A percentile compares a stretch with the other conserved stretches of the same genome.
Conservation (phyloP, 345 rosid genomes). For the Brassica carinata region DNA sequence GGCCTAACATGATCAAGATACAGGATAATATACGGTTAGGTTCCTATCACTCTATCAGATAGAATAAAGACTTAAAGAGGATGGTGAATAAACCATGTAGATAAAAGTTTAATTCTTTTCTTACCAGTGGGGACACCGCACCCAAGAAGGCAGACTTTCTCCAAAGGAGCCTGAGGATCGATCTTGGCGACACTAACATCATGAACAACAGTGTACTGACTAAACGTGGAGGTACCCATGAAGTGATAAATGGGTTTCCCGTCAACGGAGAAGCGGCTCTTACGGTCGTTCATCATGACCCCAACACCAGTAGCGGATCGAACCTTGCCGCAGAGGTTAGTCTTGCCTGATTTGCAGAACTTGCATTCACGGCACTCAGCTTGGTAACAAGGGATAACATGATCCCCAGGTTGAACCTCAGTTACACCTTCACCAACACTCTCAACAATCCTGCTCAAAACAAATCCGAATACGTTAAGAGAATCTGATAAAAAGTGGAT, state of each 20-base stretch:
- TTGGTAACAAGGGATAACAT: constrained; percentile 96
- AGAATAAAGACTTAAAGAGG: too few species aligned
- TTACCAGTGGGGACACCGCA: constrained; percentile 99
- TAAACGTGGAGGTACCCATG: constrained; percentile 99
- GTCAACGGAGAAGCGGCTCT: constrained; percentile 82
- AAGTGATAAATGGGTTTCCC: constrained; percentile 91
- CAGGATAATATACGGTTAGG: constrained; percentile 2
- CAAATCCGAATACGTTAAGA: background rate
- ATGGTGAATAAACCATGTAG: too few species aligned
- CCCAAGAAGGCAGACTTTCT: constrained; percentile 98
- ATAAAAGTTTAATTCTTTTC: background rate
- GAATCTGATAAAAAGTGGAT: background rate
- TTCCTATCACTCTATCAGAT: too few species aligned
- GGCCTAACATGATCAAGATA: constrained; percentile 48
- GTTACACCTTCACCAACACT: constrained; percentile 98
- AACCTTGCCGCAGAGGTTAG: constrained; percentile 96
- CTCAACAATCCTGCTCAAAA: constrained; percentile 70
- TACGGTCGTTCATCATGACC: constrained; percentile 88
- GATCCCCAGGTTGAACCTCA: constrained; percentile 91
- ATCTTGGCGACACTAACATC: constrained; percentile 97
- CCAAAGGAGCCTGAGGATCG: constrained; percentile 90
- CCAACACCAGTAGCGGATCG: constrained; percentile 94
- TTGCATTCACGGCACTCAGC: constrained; percentile 99
- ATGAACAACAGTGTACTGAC: constrained; percentile 97
- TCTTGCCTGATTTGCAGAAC: constrained; percentile 95